Evolutionary conservation across 2,329 filamentous ascomycete species (phyloP), one percentile per base, ranked within the genome.

Genomic region (Penicillium sp.): DNA sequence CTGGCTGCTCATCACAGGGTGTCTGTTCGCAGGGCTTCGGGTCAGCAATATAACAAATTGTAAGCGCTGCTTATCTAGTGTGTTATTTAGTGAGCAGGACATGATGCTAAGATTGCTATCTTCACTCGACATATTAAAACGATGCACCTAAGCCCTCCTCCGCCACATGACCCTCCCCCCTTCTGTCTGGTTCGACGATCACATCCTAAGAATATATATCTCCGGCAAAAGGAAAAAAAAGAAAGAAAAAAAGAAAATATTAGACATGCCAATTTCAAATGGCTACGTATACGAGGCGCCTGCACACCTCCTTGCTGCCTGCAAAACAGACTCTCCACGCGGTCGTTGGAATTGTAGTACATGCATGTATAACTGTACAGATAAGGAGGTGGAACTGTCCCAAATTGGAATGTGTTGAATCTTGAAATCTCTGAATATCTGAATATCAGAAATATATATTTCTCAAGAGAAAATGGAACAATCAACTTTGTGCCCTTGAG

Each of bases 271-370:
- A 6, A 19, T 43, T 35, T 44, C 27, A 25, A 21, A 36, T 19
- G 25, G 9, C 12, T 27, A 47, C 17, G 31, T 41, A n/a, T 53
- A 57, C 42, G 49, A 49, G 3, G n/a, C 27, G 12, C n/a, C 19
- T 33, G 17, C 35, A 29, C 6, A 48, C 55, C 55, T 57, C 55
- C 55, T 58, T 58, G 19, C 55, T 44, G 17, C 6, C 36, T 55
- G 51, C 55, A 47, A 55, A 58, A 58, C 55, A 55, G 55, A 55
- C 41, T 58, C 19, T 33, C 55, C 55, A 58, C 55, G 51, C 55
- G 55, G 36, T 38, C 27, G 51, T 49, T 36, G 4, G 29, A 41
- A 25, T 36, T 23, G 21, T 49, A n/a, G n/a, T 51, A 50, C 31
- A 36, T 55, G 42, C 42, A 53, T 53, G 12, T 27, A 23, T n/a